A percentile compares a stretch with the other conserved stretches of the same genome.
Evolutionary conservation across 192 early-diverging fungal genomes (phyloP).

Genomic region (Backusella macrospora): DNA sequence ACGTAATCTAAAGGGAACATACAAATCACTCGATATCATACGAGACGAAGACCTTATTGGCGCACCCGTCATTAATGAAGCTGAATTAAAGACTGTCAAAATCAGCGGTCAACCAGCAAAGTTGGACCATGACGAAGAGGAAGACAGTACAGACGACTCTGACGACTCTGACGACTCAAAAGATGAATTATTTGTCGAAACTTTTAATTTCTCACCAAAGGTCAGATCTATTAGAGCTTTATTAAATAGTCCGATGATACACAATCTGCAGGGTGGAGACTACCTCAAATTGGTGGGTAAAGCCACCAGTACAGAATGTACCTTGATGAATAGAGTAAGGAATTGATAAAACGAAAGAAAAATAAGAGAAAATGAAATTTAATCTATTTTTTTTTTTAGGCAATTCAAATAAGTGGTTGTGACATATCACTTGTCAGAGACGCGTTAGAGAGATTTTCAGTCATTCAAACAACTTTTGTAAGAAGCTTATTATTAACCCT

Average conservation of each 20-base stretch:
- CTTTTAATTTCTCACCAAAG: not conserved
- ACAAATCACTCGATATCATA: not conserved
- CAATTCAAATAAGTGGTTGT: not conserved
- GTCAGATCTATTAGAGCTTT: not conserved
- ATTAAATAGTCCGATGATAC: not conserved
- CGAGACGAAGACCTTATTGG: not conserved
- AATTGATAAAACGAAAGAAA: not conserved
- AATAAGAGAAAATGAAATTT: not conserved
- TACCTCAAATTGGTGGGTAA: not conserved
- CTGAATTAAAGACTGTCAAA: not conserved
- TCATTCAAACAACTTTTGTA: constrained; percentile 7
- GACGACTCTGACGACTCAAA: not conserved
- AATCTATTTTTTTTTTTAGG: not conserved
- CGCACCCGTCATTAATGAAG: not conserved
- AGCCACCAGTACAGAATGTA: not conserved
- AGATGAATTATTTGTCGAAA: not conserved
- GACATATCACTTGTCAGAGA: not conserved
- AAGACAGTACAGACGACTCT: not conserved
- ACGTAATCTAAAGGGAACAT: not conserved
- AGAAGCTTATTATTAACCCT: not conserved
- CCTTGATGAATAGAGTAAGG: not conserved
- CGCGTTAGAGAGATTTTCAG: not conserved
- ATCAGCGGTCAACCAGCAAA: not conserved
- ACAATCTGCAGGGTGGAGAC: constrained; percentile 8
- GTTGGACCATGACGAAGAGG: not conserved